Percentiles rank a stretch among this genome's conserved stretches.
These are phyloP conservation scores for Tricladium varicosporioides DNA, from an alignment of 2,329 filamentous ascomycete species.

Conservation along the genomic window DNA sequence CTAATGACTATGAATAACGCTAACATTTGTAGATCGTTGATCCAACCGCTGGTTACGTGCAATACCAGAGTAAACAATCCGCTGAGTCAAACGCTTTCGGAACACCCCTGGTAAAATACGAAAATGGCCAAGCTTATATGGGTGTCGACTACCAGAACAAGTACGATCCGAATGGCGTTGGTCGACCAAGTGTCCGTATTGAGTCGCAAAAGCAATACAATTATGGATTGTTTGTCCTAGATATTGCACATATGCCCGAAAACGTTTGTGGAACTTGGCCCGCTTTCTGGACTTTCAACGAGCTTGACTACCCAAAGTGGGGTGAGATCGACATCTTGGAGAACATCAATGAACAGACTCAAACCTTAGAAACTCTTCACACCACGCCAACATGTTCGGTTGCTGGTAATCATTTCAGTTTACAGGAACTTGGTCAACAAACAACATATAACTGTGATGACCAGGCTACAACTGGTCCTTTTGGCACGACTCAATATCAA, in stretches of 20 bases:
- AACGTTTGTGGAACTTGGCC: slow-evolving; percentile 72
- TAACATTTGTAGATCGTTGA: slow-evolving; percentile 41
- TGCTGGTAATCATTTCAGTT: slow-evolving; percentile 31
- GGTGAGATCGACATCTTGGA: slow-evolving; percentile 68
- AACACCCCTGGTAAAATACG: not conserved
- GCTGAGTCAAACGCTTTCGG: slow-evolving; percentile 43
- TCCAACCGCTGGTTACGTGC: slow-evolving; percentile 65
- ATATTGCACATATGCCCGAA: slow-evolving; percentile 71
- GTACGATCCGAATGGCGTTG: slow-evolving; percentile 35
- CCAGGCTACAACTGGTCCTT: slow-evolving; percentile 29
- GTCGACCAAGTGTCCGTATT: slow-evolving; percentile 59
- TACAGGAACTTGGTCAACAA: slow-evolving; percentile 38
- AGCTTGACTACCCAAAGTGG: slow-evolving; percentile 54
- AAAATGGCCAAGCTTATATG: slow-evolving; percentile 56
- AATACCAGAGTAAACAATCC: slow-evolving; percentile 49
- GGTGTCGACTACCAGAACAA: slow-evolving; percentile 58
- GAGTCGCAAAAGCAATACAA: slow-evolving; percentile 62
- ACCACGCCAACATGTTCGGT: slow-evolving; percentile 47
- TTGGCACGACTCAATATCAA: slow-evolving; percentile 38
- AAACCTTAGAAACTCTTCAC: slow-evolving; percentile 61
- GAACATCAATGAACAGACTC: slow-evolving; percentile 59
- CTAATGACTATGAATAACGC: not conserved
- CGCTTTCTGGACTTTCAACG: slow-evolving; percentile 45
- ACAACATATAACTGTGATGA: slow-evolving; percentile 26
- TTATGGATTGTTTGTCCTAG: slow-evolving; percentile 66